phyloP scores from a whole-genome alignment of 1,139 yeast species.

The Suhomyces panamericanus region DNA sequence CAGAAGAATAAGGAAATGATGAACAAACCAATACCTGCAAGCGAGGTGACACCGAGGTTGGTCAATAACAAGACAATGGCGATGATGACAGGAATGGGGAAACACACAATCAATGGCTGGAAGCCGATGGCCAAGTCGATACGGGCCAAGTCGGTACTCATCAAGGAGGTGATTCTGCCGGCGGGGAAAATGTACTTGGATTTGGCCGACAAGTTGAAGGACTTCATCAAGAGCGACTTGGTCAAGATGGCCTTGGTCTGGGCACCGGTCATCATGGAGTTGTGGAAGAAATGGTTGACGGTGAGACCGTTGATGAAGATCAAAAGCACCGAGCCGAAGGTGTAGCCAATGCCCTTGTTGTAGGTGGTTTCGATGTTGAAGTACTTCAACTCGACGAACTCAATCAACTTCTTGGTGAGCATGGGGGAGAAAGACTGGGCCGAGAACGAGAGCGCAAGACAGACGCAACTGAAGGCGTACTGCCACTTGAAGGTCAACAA shows the following conservation, averaged over 20 bases:
- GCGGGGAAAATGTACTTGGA: constrained; percentile 38
- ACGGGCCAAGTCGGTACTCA: constrained; percentile 48
- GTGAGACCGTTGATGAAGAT: constrained; percentile 44
- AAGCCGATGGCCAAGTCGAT: constrained; percentile 50
- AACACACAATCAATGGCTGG: constrained; percentile 46
- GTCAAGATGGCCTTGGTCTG: constrained; percentile 44
- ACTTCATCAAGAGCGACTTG: constrained; percentile 39
- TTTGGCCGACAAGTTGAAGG: constrained; percentile 38
- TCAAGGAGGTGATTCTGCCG: constrained; percentile 44
- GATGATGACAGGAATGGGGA: constrained; percentile 47
- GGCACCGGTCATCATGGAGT: constrained; percentile 51
- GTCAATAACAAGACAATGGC: constrained; percentile 37
- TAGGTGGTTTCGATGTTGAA: constrained; percentile 36
- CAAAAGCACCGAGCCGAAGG: constrained; percentile 41
- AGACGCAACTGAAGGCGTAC: constrained; percentile 35
- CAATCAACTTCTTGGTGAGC: constrained; percentile 40
- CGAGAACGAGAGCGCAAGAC: constrained; percentile 39
- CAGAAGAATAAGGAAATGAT: constrained; percentile 41
- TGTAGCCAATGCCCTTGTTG: constrained; percentile 43
- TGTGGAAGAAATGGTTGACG: constrained; percentile 46
- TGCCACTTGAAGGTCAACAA: constrained; percentile 41
- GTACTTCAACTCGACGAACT: constrained; percentile 40
- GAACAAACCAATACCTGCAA: constrained; percentile 47
- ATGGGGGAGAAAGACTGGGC: constrained; percentile 46
- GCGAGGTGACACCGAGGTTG: constrained; percentile 42